Conservation (phyloP, 169 alveolate species). For the Plasmodium knowlesi region DNA sequence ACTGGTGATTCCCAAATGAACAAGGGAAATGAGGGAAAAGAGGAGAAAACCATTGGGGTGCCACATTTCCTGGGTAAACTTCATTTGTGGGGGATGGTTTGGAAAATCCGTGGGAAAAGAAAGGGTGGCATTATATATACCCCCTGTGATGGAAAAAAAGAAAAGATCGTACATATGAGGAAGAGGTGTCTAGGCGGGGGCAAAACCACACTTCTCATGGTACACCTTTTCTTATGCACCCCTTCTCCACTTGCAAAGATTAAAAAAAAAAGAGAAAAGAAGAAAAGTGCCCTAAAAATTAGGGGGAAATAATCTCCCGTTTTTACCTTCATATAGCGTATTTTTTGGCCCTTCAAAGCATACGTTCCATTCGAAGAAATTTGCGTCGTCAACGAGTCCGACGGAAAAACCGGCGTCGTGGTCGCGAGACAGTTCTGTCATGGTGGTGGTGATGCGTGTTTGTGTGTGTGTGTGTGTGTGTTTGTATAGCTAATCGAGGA, state of each 20-base stretch:
- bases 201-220: background rate
- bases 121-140: constrained; percentile 94
- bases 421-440: constrained; percentile 88
- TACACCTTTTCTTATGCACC: background rate
- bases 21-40: background rate
- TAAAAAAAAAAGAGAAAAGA: background rate
- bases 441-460: background rate
- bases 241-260: background rate
- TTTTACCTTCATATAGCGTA: constrained; percentile 91
- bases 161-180: background rate
- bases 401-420: constrained; percentile 94
- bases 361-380: constrained; percentile 95
- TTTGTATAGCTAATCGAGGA: background rate
- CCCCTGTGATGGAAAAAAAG: constrained; percentile 84
- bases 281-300: background rate
- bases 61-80: constrained; percentile 97
- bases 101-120: constrained; percentile 98
- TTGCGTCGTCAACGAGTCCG: constrained; percentile 94
- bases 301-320: background rate
- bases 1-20: background rate
- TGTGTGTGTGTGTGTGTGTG: background rate
- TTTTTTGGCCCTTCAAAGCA: constrained; percentile 98
- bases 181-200: background rate
- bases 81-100: constrained; percentile 98
- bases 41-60: constrained; percentile 93